phyloP scores from a whole-genome alignment of 345 rosid genomes.

The Corymbia maculata region DNA sequence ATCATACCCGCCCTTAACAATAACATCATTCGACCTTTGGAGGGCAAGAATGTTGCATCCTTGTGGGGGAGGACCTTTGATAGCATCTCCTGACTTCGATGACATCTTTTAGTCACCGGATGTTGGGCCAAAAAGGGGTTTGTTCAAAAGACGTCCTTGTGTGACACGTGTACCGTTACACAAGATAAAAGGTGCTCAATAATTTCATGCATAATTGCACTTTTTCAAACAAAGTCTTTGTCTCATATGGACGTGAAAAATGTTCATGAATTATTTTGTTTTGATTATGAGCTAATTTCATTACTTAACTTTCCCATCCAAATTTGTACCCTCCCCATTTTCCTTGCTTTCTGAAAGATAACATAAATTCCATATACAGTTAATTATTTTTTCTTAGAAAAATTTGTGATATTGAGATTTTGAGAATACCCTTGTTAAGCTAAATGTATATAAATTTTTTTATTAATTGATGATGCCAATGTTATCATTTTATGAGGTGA shows the following conservation, averaged over 20 bases:
- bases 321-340: background rate
- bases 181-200: no score
- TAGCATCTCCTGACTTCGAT: background rate
- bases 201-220: no score
- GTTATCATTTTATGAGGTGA: background rate
- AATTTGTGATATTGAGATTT: background rate
- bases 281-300: no score
- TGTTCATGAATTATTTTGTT: no score
- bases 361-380: background rate
- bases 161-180: no score
- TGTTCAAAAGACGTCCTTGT: background rate
- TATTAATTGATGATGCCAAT: background rate
- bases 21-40: no score
- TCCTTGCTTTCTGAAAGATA: background rate
- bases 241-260: no score
- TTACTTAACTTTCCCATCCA: background rate
- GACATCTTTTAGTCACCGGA: background rate
- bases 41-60: no score
- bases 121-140: background rate
- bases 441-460: background rate
- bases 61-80: no score
- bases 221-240: no score
- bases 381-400: background rate
- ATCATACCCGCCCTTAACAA: no score
- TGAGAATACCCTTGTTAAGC: background rate